These are phyloP conservation scores for Cichorium intybus DNA, from an alignment of 140 eudicot genomes.

Conservation along the genomic window DNA sequence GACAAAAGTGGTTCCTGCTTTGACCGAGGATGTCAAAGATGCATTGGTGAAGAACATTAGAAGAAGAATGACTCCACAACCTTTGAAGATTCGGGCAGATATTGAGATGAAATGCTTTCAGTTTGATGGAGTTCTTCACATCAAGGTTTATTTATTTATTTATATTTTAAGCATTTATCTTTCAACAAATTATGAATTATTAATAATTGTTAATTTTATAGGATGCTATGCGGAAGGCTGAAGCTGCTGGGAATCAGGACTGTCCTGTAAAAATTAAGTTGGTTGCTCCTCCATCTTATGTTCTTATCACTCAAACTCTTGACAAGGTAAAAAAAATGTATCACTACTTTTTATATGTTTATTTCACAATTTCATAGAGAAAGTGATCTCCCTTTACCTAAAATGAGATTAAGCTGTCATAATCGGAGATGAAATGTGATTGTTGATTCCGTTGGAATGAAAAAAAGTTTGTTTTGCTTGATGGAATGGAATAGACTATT, in stretches of 20 bases:
- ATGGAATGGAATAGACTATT: no score
- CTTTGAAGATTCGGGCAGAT: conserved; percentile 69
- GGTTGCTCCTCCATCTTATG: conserved; percentile 77
- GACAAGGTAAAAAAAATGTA: conserved; percentile 49
- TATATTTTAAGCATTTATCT: neutral
- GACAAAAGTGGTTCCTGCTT: conserved; percentile 70
- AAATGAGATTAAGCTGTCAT: no score
- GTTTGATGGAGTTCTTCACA: conserved; percentile 77
- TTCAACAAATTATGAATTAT: neutral
- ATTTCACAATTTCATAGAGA: no score
- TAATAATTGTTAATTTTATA: conserved; percentile 13
- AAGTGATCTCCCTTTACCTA: neutral
- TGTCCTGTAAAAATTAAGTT: conserved; percentile 72
- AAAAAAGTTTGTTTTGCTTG: no score
- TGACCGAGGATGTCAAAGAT: conserved; percentile 66
- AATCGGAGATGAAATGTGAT: no score
- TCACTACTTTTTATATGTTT: neutral
- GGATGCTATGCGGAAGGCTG: conserved; percentile 80
- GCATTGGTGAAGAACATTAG: conserved; percentile 56
- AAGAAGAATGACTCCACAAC: conserved; percentile 76
- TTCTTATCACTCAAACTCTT: conserved; percentile 70
- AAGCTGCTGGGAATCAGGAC: conserved; percentile 72
- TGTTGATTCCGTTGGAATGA: no score
- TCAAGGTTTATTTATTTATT: conserved; percentile 37
- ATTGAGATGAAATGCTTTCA: conserved; percentile 70